phyloP scores from a whole-genome alignment of 2,329 filamentous ascomycete species.

The Endothia cerciana region DNA sequence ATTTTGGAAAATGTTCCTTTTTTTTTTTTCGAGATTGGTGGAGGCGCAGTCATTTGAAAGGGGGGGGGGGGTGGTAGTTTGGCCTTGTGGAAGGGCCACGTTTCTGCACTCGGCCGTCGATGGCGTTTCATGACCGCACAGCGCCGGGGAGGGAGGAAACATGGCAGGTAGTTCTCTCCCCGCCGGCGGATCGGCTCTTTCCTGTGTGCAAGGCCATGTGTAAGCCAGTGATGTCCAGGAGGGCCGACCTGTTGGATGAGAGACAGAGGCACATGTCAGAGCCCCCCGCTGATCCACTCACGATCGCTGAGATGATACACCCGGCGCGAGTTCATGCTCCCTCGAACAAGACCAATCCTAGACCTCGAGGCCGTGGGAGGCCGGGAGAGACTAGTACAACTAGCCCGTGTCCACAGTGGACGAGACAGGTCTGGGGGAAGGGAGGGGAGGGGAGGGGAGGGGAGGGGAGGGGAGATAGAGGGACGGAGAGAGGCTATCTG shows the following conservation, averaged over 20 bases:
- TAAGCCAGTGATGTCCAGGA: no score
- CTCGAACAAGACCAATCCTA: background rate
- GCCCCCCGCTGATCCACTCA: background rate
- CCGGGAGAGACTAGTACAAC: background rate
- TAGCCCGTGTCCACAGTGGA: background rate
- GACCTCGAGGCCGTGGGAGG: background rate
- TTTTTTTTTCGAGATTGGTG: background rate
- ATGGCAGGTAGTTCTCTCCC: no score
- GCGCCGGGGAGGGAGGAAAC: no score
- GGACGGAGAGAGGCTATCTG: background rate
- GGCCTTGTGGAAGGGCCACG: background rate
- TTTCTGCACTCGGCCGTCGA: background rate
- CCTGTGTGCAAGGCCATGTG: no score
- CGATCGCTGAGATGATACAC: background rate
- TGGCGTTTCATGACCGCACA: slow-evolving; percentile 5
- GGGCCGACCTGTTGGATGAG: no score
- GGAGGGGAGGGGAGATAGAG: background rate
- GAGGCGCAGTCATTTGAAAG: background rate
- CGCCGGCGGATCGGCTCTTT: no score
- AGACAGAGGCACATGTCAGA: background rate
- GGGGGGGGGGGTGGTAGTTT: no score
- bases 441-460: background rate
- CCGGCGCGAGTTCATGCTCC: background rate
- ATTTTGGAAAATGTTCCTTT: no score
- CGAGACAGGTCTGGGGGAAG: no score